Evolutionary conservation across 257 asterid species (phyloP), one percentile per base, ranked within the genome.

Genomic region (Nicotiana otophora): DNA sequence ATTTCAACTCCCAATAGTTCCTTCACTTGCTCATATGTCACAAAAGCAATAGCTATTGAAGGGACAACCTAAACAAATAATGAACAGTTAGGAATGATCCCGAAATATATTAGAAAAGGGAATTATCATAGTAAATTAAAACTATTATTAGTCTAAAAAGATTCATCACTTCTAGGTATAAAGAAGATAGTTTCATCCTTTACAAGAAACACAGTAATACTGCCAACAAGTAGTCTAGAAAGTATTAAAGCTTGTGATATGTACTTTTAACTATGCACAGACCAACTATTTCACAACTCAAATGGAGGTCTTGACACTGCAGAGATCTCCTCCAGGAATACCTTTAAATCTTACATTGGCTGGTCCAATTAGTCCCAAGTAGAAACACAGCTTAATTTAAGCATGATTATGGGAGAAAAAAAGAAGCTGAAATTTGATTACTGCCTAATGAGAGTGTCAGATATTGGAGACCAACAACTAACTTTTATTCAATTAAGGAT

Each of bases 21-120:
- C 87, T 92, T 95, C 91, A 95, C 96, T 92, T 95, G 98, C 87
- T 95, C 98, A 67, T 95, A 93, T 55, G 98, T 89, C 87, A 95
- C 98, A 55, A 95, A 95, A 3, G 98, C 97, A 64, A 95, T 91
- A 48, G 98, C 97, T 85, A 95, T 95, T 76, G 98, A 95, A 28
- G 98, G 98, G 39, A 93, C 97, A 57, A 95, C 98, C 98, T 95
- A 91, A 85, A 84, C 36, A 86, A 19, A 69, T 42, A 83, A 80
- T 17, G 66, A 74, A 30, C 64, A 75, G 81, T 84, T 23, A 79
- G 78, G 58, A 61, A 10, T 51, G 14, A 20, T 26, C 36, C 57
- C 69, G 77, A 61, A 39, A n/a, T 31, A 7, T 76, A 36, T 23
- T 17, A 7, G 31, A 9, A 17, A 65, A 58, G 60, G 66, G 36